Evolutionary conservation across 2,329 filamentous ascomycete species (phyloP), one percentile per base, ranked within the genome.

Genomic region (Aspergillus sclerotialis): DNA sequence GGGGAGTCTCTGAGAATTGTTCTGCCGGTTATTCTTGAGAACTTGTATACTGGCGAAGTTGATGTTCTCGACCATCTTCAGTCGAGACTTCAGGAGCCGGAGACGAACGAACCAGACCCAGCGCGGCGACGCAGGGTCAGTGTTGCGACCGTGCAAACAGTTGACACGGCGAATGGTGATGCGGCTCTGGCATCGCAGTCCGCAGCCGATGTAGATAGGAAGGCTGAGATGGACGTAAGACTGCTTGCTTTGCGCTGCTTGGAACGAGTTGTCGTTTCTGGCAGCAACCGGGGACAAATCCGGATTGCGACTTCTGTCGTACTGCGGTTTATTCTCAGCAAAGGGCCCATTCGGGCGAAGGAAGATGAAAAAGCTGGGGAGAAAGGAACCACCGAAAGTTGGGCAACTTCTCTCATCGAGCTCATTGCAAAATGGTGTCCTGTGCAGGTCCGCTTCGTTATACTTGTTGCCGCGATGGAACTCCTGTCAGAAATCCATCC

Each of bases 391-490:
- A 72, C 75, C 47, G 65, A 68, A 28, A 82, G 77, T 32, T 96
- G 90, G 90, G 82, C 87, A 2, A 82, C 87, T 16, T 82, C 80
- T 37, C 71, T 96, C 32, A 86, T 93, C 56, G 78, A 82, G 50
- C 74, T 89, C 42, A 74, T 90, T 34, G 80, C 87, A 11, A 77
- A 79, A 38, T 96, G 89, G 88, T 83, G 88, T 1, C 88, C 92
- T 0, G 89, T 96, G 2, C 90, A 96, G 58, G 87, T 94, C 53
- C 83, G 92, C 35, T 96, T 94, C 64, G 78, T 90, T 25, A 92
- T 96, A 37, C 70, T 95, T 30, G 75, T 94, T 29, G 83, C 84
- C 1, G 74, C 83, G 3, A 79, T 93, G 65, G 89, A 95, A 48
- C 76, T 75, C 3, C 66, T 96, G 32, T 68, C 84, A 4, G 73